A percentile compares a stretch with the other conserved stretches of the same genome.
Conservation (phyloP, 2,329 filamentous ascomycete genomes). For the Beauveria caledonica region DNA sequence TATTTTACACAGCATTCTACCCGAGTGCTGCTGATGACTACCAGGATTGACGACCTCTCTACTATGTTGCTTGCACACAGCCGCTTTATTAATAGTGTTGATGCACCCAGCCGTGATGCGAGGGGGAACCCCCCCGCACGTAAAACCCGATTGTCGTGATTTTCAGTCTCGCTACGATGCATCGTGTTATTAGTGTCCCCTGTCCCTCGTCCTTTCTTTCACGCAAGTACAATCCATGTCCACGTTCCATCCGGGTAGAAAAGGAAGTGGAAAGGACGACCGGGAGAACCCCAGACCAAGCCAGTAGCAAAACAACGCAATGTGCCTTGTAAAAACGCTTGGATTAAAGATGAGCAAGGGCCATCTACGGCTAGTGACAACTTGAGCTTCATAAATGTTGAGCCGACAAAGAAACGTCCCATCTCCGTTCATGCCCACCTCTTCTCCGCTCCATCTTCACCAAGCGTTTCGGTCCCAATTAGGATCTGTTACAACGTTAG, state of each 20-base stretch:
- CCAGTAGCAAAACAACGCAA: neutral
- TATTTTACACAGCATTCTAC: no score
- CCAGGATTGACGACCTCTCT: neutral
- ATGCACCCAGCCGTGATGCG: neutral
- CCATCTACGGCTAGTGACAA: neutral
- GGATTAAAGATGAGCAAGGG: neutral
- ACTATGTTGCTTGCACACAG: neutral
- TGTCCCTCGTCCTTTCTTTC: no score
- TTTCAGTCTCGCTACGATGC: no score
- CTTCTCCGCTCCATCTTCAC: constrained; percentile 34
- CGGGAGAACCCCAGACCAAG: no score
- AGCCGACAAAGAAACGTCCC: neutral
- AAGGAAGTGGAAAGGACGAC: neutral
- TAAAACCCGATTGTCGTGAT: neutral
- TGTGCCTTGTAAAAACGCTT: neutral
- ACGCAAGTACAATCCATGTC: no score
- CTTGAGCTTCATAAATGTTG: neutral
- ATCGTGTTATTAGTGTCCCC: no score
- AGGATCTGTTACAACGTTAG: constrained; percentile 46
- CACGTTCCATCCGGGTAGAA: no score
- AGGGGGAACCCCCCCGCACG: neutral
- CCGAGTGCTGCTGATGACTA: neutral
- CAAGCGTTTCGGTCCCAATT: constrained; percentile 90
- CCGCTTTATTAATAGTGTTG: neutral
- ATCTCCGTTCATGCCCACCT: neutral